A percentile compares a stretch with the other conserved stretches of the same genome.
Evolutionary conservation across 768 basidiomycete genomes (phyloP).

Genomic region (Kwoniella mangroviensis): DNA sequence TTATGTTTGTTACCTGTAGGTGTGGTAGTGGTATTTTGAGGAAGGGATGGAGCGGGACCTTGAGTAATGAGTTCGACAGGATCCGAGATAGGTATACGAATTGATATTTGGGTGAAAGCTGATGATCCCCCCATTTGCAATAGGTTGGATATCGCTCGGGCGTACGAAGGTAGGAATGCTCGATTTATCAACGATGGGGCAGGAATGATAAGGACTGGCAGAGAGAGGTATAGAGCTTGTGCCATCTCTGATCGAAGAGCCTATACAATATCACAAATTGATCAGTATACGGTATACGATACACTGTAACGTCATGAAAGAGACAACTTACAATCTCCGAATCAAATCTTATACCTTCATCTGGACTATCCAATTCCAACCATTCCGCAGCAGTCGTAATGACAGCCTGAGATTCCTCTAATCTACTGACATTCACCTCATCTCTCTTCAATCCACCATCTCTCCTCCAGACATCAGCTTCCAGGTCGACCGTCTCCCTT

Average conservation of each 20-base stretch:
- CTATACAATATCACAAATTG: slow-evolving; percentile 58
- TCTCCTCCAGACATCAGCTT: slow-evolving; percentile 85
- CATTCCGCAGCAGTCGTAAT: slow-evolving; percentile 86
- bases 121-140: slow-evolving; percentile 72
- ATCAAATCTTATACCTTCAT: slow-evolving; percentile 94
- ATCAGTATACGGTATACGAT: too few relatives aligned
- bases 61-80: slow-evolving; percentile 62
- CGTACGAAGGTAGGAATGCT: slow-evolving; percentile 85
- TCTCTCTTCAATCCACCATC: slow-evolving; percentile 76
- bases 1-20: slow-evolving; percentile 45
- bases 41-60: slow-evolving; percentile 42
- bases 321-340: slow-evolving; percentile 78
- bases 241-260: slow-evolving; percentile 90
- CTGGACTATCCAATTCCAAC: slow-evolving; percentile 89
- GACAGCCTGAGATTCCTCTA: slow-evolving; percentile 65
- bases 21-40: slow-evolving; percentile 7
- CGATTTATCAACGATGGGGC: slow-evolving; percentile 73
- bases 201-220: slow-evolving; percentile 83
- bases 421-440: slow-evolving; percentile 85
- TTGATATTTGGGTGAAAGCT: slow-evolving; percentile 67
- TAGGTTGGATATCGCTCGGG: slow-evolving; percentile 77
- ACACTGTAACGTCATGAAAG: background rate
- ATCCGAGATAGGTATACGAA: slow-evolving; percentile 65
- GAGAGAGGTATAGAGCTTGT: slow-evolving; percentile 88
- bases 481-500: slow-evolving; percentile 57